Evolutionary conservation across 2,329 filamentous ascomycete species (phyloP), one percentile per base, ranked within the genome.

Genomic region (Juglanconis sp.): DNA sequence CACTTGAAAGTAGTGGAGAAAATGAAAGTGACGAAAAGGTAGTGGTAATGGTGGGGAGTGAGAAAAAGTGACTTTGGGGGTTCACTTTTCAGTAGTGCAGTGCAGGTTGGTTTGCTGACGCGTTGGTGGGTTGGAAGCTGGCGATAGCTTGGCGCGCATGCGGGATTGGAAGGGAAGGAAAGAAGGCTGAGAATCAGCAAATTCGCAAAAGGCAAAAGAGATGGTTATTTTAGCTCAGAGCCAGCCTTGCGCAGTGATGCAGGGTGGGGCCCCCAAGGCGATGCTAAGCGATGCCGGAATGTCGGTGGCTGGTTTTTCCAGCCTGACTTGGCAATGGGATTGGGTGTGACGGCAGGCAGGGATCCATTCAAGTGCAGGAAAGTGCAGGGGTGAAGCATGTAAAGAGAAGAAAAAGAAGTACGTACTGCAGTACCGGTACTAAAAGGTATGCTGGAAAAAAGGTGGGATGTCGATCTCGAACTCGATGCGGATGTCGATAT

Each of bases 161-260:
- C 53, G 57, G 62, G 59, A 62, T 62, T 63, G 58, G 17, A 59
- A 53, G 56, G 49, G 46, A 61, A 55, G 56, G 60, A 65, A 64
- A 61, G 63, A 68, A 69, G 68, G 68, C 68, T 69, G 68, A 69
- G 60, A 68, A 68, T 64, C 65, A 67, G 64, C 65, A 66, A 65
- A 63, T 62, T 53, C 56, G 46, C 42, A 56, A 49, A 58, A 59
- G 54, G 54, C 55, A 55, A 62, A 62, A 63, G 50, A 38, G 58
- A 59, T 63, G 58, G 58, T 56, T 54, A 60, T 63, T 61, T 61
- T 56, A 61, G 61, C 59, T 63, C 54, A 57, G 52, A 44, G 58
- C 68, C 65, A 69, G 68, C 69, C 68, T 70, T 65, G 69, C 62
- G 64, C 49, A 51, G 47, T 51, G 47, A 53, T 55, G 60, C 60